Evolutionary conservation across 345 rosid genomes (phyloP).

Genomic region (Dipteronia dyeriana): DNA sequence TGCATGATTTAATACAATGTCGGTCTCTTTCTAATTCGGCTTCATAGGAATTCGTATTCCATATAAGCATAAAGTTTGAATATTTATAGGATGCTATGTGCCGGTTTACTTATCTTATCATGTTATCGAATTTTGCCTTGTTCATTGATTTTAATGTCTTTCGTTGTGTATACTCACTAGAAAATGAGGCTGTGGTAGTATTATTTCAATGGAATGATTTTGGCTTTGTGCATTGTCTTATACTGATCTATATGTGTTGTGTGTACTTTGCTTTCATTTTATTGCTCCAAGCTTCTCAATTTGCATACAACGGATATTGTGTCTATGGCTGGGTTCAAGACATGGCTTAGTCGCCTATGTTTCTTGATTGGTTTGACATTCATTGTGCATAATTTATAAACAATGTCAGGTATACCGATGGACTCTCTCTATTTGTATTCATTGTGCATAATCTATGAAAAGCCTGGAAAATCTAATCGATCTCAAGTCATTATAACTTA

Average conservation of each 20-base stretch:
- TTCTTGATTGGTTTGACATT: too few relatives aligned
- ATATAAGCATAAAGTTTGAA: not conserved
- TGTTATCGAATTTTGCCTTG: too few relatives aligned
- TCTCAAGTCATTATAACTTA: too few relatives aligned
- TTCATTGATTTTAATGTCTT: not conserved
- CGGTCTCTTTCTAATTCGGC: not conserved
- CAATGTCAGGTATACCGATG: not conserved
- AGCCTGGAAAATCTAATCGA: too few relatives aligned
- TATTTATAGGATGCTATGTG: too few relatives aligned
- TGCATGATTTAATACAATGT: too few relatives aligned
- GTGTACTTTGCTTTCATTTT: not conserved
- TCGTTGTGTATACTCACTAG: not conserved
- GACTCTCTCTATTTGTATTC: not conserved
- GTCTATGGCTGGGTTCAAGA: not conserved
- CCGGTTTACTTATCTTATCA: too few relatives aligned
- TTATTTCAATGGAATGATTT: too few relatives aligned
- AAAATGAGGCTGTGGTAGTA: not conserved
- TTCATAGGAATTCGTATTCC: not conserved
- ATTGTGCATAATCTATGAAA: too few relatives aligned
- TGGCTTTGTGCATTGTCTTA: not conserved
- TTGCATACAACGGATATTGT: not conserved
- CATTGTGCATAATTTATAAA: too few relatives aligned
- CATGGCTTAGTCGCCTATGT: too few relatives aligned
- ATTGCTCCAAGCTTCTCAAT: not conserved
- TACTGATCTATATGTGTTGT: not conserved